These are phyloP conservation scores for Paracamarosporium sp. DNA, from an alignment of 2,329 filamentous ascomycete genomes.

Conservation along the genomic window DNA sequence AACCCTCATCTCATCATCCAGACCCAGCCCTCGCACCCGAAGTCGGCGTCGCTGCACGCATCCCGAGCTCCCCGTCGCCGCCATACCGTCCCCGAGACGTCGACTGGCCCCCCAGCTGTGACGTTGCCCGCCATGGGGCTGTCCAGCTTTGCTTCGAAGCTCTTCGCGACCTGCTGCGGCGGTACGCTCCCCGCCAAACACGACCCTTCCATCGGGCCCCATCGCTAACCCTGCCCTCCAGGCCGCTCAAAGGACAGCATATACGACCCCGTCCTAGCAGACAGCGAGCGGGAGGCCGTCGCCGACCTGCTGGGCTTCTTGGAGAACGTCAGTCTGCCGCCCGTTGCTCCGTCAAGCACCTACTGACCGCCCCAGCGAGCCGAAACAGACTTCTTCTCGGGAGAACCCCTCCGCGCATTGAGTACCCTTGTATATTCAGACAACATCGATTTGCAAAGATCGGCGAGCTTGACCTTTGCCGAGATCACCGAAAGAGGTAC, in stretches of 20 bases:
- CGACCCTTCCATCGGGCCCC: conserved; percentile 3
- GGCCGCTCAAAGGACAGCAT: conserved; percentile 56
- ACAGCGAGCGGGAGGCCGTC: conserved; percentile 96
- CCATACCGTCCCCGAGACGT: conserved; percentile 11
- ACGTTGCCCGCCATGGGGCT: conserved; percentile 45
- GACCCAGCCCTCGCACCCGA: conserved; percentile 19
- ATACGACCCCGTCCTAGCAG: conserved; percentile 74
- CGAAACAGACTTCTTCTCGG: conserved; percentile 98
- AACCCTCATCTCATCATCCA: conserved; percentile 17
- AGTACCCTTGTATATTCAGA: conserved; percentile 98
- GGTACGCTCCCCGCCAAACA: conserved; percentile 30
- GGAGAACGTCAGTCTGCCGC: conserved; percentile 75
- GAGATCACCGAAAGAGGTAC: conserved; percentile 98
- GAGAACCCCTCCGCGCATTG: conserved; percentile 89
- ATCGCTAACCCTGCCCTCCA: conserved; percentile 33
- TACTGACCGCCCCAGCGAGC: conserved; percentile 70
- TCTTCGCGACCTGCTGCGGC: conserved; percentile 47
- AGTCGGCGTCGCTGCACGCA: conserved; percentile 12
- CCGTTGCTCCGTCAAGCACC: conserved; percentile 9
- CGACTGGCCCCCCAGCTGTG: conserved; percentile 30
- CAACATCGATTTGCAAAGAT: conserved; percentile 96
- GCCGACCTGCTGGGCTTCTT: conserved; percentile 94
- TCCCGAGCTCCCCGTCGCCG: conserved; percentile 7
- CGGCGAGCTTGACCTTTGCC: conserved; percentile 96
- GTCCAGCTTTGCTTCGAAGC: conserved; percentile 43